Conservation (phyloP, 371 early-diverging fungal genomes). For the Phascolomyces articulosus region DNA sequence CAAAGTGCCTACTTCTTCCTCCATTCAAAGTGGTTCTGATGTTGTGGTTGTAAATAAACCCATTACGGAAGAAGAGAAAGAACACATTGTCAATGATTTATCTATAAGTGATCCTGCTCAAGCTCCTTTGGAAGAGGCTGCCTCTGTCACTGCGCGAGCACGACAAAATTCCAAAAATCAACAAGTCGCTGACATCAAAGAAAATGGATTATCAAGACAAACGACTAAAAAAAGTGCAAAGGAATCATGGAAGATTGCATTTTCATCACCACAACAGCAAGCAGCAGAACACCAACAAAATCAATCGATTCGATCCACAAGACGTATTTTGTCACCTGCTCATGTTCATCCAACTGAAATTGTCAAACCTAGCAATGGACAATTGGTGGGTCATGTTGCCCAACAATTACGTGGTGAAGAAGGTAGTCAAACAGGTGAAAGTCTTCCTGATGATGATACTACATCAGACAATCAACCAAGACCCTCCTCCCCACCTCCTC, state of each 20-base stretch:
- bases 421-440: slow-evolving; percentile 11
- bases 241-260: not conserved
- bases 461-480: slow-evolving; percentile 2
- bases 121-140: not conserved
- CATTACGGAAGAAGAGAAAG: not conserved
- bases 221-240: not conserved
- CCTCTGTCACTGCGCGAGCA: not conserved
- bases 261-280: not conserved
- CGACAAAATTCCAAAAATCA: not conserved
- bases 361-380: not conserved
- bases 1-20: not conserved
- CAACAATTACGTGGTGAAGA: slow-evolving; percentile 29
- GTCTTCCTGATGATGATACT: not conserved
- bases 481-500: not conserved
- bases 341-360: slow-evolving; percentile 5
- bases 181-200: too few relatives aligned
- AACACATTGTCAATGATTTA: not conserved
- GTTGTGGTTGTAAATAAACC: not conserved
- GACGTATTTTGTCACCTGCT: not conserved
- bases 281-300: not conserved
- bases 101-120: not conserved
- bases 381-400: slow-evolving; percentile 38
- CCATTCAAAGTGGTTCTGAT: slow-evolving; percentile 3
- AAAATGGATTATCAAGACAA: not conserved
- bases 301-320: not conserved